These are phyloP conservation scores for Cyberlindnera meyerae DNA, from an alignment of 805 yeast species.

Conservation along the genomic window DNA sequence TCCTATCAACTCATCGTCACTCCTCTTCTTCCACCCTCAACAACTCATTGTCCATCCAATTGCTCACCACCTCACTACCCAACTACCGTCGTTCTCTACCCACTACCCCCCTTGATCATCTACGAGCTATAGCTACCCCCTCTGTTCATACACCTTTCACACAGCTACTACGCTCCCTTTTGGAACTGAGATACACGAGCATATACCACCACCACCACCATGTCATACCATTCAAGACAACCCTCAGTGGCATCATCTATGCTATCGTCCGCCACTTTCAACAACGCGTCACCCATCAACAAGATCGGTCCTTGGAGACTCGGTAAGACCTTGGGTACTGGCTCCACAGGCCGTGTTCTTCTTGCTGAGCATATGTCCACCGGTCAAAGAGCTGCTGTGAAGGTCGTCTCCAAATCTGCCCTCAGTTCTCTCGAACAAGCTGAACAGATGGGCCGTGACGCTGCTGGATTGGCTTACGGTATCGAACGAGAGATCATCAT, in stretches of 20 bases:
- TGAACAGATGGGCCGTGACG: slow-evolving; percentile 36
- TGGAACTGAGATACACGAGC: too few species aligned
- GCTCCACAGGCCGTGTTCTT: slow-evolving; percentile 78
- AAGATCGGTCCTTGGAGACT: slow-evolving; percentile 79
- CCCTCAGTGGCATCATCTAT: slow-evolving; percentile 55
- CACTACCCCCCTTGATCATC: neutral
- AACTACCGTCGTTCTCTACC: slow-evolving; percentile 1
- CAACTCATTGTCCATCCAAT: neutral
- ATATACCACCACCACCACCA: slow-evolving; percentile 7
- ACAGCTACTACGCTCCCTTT: too few species aligned
- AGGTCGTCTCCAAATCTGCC: slow-evolving; percentile 68
- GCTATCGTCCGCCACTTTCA: slow-evolving; percentile 40
- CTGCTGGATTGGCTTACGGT: slow-evolving; percentile 82
- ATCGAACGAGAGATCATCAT: slow-evolving; percentile 96
- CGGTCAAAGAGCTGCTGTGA: slow-evolving; percentile 78
- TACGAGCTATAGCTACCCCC: too few species aligned
- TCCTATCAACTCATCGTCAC: too few species aligned
- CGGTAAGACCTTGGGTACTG: slow-evolving; percentile 75
- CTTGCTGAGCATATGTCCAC: slow-evolving; percentile 64
- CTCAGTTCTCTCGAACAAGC: slow-evolving; percentile 29
- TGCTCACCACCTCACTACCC: neutral
- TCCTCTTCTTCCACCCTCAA: neutral
- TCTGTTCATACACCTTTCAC: too few species aligned
- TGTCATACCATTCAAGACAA: slow-evolving; percentile 44
- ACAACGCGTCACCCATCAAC: slow-evolving; percentile 34